Conservation (phyloP, 2,329 filamentous ascomycete species). For the Pseudogymnoascus sp. region DNA sequence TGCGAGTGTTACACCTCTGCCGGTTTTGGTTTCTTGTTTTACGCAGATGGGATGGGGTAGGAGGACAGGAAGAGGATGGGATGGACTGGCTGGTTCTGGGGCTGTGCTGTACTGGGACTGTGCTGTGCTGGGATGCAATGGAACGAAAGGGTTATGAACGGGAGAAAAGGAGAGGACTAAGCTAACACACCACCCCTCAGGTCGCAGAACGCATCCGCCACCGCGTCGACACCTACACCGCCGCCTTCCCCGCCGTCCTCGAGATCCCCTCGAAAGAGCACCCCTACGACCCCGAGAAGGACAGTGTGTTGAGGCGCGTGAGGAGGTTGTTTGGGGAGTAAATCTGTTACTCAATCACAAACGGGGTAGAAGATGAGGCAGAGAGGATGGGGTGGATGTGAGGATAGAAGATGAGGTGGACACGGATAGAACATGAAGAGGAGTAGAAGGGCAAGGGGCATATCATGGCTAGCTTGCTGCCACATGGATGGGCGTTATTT, state of each 20-base stretch:
- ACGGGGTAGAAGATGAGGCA: background rate
- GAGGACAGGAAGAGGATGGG: too few relatives aligned
- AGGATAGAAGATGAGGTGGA: conserved; percentile 1
- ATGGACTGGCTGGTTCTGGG: background rate
- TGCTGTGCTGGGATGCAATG: background rate
- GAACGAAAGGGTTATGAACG: background rate
- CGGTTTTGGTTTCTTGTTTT: background rate
- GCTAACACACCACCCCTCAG: conserved; percentile 38
- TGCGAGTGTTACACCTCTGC: background rate
- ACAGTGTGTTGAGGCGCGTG: conserved; percentile 89
- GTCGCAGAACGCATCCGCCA: conserved; percentile 90
- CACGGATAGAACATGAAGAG: too few relatives aligned
- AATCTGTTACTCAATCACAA: conserved; percentile 13
- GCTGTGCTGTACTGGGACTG: too few relatives aligned
- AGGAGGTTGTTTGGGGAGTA: conserved; percentile 66
- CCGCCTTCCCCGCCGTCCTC: conserved; percentile 90
- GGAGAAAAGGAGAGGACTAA: background rate
- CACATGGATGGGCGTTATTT: background rate
- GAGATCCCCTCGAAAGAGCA: conserved; percentile 99
- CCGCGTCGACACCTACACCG: conserved; percentile 82
- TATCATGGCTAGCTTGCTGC: too few relatives aligned
- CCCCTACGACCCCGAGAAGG: conserved; percentile 97
- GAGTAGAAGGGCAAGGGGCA: background rate
- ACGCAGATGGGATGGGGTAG: background rate
- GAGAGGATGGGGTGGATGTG: background rate